phyloP scores from a whole-genome alignment of 2,329 filamentous ascomycete genomes.

The Trichoderma sp. region DNA sequence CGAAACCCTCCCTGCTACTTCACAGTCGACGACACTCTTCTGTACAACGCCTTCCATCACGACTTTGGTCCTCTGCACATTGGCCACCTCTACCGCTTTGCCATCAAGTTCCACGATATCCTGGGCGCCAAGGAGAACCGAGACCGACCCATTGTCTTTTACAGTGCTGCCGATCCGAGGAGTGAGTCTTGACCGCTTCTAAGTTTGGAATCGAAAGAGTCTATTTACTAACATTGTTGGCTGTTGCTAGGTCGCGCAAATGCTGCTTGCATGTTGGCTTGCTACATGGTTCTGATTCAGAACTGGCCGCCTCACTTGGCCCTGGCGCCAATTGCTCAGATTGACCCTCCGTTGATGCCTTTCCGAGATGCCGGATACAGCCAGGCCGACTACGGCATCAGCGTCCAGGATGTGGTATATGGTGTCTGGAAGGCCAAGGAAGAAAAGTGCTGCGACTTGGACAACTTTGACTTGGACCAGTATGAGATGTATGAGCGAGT shows the following conservation, averaged over 20 bases:
- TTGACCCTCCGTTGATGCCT: conserved; percentile 96
- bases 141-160: conserved; percentile 89
- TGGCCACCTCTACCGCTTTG: conserved; percentile 94
- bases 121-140: conserved; percentile 88
- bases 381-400: conserved; percentile 93
- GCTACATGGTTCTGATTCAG: conserved; percentile 98
- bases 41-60: conserved; percentile 98
- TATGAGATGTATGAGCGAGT: conserved; percentile 95
- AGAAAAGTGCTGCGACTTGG: conserved; percentile 83
- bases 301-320: conserved; percentile 96
- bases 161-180: conserved; percentile 86
- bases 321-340: conserved; percentile 90
- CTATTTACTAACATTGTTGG: background rate
- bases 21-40: conserved; percentile 83
- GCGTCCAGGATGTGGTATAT: conserved; percentile 95
- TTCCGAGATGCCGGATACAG: conserved; percentile 98
- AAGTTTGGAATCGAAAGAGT: background rate
- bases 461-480: conserved; percentile 94
- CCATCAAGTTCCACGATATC: conserved; percentile 92
- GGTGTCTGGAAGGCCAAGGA: conserved; percentile 99
- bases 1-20: conserved; percentile 79
- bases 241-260: conserved; percentile 72
- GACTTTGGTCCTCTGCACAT: conserved; percentile 98
- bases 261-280: conserved; percentile 89
- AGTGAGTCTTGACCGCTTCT: conserved; percentile 55